A percentile compares a stretch with the other conserved stretches of the same genome.
Conservation (phyloP, 176 grass and related monocot species). For the Stipa capillata region DNA sequence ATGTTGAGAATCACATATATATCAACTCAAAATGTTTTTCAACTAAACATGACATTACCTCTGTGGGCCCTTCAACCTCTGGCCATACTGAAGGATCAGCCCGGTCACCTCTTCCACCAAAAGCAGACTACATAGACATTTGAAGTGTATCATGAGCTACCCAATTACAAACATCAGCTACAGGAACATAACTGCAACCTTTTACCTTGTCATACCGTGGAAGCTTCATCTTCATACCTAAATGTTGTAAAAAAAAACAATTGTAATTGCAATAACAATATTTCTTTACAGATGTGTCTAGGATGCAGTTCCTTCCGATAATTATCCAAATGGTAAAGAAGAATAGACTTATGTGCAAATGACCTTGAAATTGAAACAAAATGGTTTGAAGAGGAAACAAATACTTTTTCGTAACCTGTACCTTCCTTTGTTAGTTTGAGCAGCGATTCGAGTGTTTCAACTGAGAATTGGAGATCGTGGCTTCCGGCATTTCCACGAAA, state of each 20-base stretch:
- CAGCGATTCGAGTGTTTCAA: slow-evolving; percentile 72
- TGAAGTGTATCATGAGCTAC: slow-evolving; percentile 26
- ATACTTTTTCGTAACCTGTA: slow-evolving; percentile 20
- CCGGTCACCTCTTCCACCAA: slow-evolving; percentile 88
- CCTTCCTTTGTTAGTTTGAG: slow-evolving; percentile 89
- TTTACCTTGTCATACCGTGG: slow-evolving; percentile 97
- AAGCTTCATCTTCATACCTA: slow-evolving; percentile 93
- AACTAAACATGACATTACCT: slow-evolving; percentile 38
- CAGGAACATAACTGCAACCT: slow-evolving; percentile 18
- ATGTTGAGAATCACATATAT: slow-evolving; percentile 8
- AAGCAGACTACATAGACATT: slow-evolving; percentile 74
- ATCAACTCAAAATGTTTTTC: background rate
- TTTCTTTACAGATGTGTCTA: background rate
- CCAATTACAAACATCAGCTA: slow-evolving; percentile 21
- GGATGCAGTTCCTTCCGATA: too few species aligned
- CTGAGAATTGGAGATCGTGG: slow-evolving; percentile 86
- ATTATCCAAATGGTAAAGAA: background rate
- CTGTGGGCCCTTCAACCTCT: slow-evolving; percentile 80
- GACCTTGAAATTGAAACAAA: slow-evolving; percentile 5
- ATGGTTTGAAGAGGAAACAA: background rate
- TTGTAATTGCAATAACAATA: slow-evolving; percentile 12
- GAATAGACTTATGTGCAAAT: background rate
- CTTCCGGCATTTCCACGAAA: slow-evolving; percentile 97
- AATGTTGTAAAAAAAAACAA: slow-evolving; percentile 25
- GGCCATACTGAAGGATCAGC: slow-evolving; percentile 88